phyloP scores from a whole-genome alignment of 2,329 filamentous ascomycete species.

The Diaporthe capsici region DNA sequence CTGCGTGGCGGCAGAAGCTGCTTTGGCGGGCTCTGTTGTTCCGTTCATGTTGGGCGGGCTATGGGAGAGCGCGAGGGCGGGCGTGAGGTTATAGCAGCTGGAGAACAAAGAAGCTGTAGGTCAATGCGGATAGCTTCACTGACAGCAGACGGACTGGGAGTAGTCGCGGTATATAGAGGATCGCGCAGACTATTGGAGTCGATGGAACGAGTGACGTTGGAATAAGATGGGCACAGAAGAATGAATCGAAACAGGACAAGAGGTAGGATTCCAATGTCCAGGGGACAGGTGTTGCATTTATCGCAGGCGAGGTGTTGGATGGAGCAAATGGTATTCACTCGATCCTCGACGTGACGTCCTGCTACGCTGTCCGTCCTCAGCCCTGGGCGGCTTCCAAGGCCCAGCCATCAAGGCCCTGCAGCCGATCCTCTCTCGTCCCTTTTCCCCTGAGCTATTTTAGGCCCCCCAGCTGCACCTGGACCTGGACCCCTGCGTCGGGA shows the following conservation, averaged over 20 bases:
- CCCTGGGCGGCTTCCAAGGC: conserved; percentile 24
- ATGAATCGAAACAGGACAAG: background rate
- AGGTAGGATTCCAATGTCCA: background rate
- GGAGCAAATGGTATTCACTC: conserved; percentile 3
- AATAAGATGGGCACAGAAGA: background rate
- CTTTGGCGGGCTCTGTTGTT: conserved; percentile 28
- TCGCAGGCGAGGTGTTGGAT: conserved; percentile 3
- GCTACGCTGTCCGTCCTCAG: conserved; percentile 17
- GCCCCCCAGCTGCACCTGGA: conserved; percentile 12
- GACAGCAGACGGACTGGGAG: conserved; percentile 12
- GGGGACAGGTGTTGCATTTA: conserved; percentile 29
- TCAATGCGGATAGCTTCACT: conserved; percentile 31
- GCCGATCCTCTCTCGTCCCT: conserved; percentile 13
- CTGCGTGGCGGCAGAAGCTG: conserved; percentile 36
- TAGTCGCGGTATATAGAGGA: background rate
- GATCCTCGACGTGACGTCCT: conserved; percentile 5
- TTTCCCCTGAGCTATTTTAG: conserved; percentile 33
- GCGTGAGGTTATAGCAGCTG: conserved; percentile 23
- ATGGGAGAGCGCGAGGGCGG: background rate
- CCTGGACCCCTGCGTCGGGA: conserved; percentile 26
- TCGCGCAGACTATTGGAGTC: background rate
- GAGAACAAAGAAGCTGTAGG: conserved; percentile 31
- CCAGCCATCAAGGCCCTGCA: conserved; percentile 10
- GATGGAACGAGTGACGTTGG: conserved; percentile 14
- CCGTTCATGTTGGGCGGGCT: conserved; percentile 26